Base-by-base conservation (phyloP, 305 asterid species). In the Fraxinus sp. region DNA sequence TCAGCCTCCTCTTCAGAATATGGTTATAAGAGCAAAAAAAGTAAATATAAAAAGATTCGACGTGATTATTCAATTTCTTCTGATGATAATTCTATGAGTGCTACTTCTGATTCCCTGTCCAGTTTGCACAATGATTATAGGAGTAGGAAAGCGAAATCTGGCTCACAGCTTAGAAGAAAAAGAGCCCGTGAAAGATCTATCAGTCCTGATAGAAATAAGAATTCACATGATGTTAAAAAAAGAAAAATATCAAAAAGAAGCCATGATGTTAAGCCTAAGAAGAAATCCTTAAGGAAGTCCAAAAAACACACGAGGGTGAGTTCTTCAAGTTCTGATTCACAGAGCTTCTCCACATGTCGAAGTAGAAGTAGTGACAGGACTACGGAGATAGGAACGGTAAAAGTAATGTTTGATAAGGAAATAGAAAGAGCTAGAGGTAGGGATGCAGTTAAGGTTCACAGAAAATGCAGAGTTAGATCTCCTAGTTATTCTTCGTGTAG, bases 231-330 rank as follows among this genome's bases (percentile, higher is more conserved):
- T 68, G 62, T 71, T 20, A 89, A 75, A 77, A 96, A 91, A 87
- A 91, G 92, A 83, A 96, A 93, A 86, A 86, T 88, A 84, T 87
- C 87, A 16, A 86, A 68, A 80, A 88, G 89, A 87, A 91, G 86
- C 80, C 37, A 11, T 78, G 83, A 81, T 77, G 77, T 78, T 76
- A 89, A 89, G 80, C 75, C 88, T 18, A 87, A 81, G 82, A 93
- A 87, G 88, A 93, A 89, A 80, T 79, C 89, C 18, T 91, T 79
- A 30, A 91, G 88, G 84, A 94, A 91, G 80, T 70, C 88, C 4
- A 91, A 77, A 79, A 92, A 92, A 78, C 76, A 81, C 74, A n/a
- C 37, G 81, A 89, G 87, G 46, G 24, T 83, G 83, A 85, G 91
- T 88, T 89, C 91, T 72, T 86, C 90, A 16, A 87, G 89, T 84